Base-by-base conservation (phyloP, 208 protist species). In the Trypanosoma vivax region DNA sequence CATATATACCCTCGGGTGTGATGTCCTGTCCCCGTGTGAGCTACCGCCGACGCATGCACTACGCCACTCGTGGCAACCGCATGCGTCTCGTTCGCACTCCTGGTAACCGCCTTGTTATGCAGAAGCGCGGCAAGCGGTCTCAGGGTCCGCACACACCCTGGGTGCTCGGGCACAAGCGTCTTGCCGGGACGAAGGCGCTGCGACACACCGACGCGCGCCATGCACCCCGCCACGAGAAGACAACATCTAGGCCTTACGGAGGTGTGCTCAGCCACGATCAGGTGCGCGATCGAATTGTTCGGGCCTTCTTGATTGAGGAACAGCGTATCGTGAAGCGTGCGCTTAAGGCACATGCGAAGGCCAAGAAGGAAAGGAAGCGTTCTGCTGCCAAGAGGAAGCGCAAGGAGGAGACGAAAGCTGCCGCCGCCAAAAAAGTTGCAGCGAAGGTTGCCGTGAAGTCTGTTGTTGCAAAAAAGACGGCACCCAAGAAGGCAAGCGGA, bases 301-400 rank as follows among this genome's bases (percentile, higher is more conserved):
- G 97, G 64, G 96, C 97, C 48, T 99, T 99, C 95, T 92, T 99
- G 53, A 88, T 98, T 43, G 97, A 99, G 90, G 97, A 99, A 85
- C 96, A 98, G 83, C 98, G 97, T 84, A 96, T 99, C 64, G 96
- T 98, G 46, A 98, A 98, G 95, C 62, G 82, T 40, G 83, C 77
- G 31, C 73, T 91, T 39, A 73, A 70, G 54, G 79, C 81, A 38
- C 74, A 86, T 67, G 67, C 66, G 45, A 84, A 84, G 73, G 55
- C 65, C 72, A 76, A 81, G 70, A 64, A 50, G 51, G 64, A 68
- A 38, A 82, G 72, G 67, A 81, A 81, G 67, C 83, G 83, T 60
- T 68, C 67, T 39, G 57, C 51, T 54, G 73, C 75, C 73, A 91
- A 91, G 79, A 64, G 67, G 60, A 85, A 87, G 79, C 65, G 66